Conservation (phyloP, 78 protist species). For the Speleostelium caveatum region DNA sequence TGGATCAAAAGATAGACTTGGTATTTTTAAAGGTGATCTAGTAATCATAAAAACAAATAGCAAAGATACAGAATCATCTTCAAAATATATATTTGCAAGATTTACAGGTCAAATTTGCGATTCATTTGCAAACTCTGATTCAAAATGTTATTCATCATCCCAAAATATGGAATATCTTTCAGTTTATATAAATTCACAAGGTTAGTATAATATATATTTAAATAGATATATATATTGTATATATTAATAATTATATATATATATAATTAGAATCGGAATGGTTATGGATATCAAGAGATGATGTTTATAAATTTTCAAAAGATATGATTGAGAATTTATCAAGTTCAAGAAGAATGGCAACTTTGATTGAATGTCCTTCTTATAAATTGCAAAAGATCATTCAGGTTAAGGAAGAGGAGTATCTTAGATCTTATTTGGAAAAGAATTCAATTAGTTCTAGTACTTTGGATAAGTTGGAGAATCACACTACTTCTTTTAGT, state of each 20-base stretch:
- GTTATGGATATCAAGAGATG: conserved; percentile 48
- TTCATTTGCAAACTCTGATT: background rate
- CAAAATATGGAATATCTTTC: conserved; percentile 15
- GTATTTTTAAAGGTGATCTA: conserved; percentile 36
- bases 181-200: conserved; percentile 27
- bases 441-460: background rate
- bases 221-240: conserved; percentile 1
- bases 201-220: conserved; percentile 1
- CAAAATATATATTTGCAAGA: conserved; percentile 32
- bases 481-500: background rate
- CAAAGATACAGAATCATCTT: background rate
- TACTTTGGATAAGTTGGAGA: conserved; percentile 9
- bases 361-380: conserved; percentile 44
- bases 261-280: conserved; percentile 49
- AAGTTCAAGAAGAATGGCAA: conserved; percentile 7
- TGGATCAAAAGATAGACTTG: conserved; percentile 1
- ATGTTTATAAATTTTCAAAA: conserved; percentile 33
- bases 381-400: conserved; percentile 9
- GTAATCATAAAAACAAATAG: conserved; percentile 13
- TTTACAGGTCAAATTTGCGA: conserved; percentile 39
- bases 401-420: background rate
- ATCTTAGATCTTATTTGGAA: background rate
- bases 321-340: background rate
- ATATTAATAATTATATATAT: background rate
- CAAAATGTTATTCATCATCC: background rate